phyloP scores from a whole-genome alignment of 2,329 filamentous ascomycete species.

The Thielaviopsis musarum region DNA sequence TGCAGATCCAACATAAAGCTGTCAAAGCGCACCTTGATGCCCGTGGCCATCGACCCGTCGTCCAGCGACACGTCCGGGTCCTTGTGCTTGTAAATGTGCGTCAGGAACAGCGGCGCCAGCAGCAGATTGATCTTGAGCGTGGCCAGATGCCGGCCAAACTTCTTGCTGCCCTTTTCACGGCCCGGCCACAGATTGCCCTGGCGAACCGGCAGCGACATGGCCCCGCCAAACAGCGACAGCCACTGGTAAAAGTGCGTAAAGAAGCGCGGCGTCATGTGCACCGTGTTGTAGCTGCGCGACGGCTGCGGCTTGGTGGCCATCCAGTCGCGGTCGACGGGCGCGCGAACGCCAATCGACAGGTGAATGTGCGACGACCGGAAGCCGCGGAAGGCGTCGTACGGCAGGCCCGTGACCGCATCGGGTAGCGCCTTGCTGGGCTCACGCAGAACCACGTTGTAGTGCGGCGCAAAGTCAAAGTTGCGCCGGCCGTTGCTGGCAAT shows the following conservation, averaged over 20 bases:
- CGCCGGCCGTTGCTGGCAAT: constrained; percentile 51
- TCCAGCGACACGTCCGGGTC: constrained; percentile 75
- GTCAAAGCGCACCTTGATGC: constrained; percentile 88
- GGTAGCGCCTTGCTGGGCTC: constrained; percentile 57
- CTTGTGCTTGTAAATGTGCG: constrained; percentile 97
- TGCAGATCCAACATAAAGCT: constrained; percentile 96
- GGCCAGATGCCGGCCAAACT: constrained; percentile 91
- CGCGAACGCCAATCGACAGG: constrained; percentile 78
- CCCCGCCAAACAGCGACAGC: constrained; percentile 93
- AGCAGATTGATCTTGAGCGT: constrained; percentile 96
- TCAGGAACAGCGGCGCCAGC: constrained; percentile 81
- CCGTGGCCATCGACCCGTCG: constrained; percentile 68
- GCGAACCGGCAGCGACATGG: constrained; percentile 84
- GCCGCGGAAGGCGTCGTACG: constrained; percentile 88
- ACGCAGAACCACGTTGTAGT: constrained; percentile 80
- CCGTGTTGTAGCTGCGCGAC: constrained; percentile 86
- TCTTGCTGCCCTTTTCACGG: constrained; percentile 92
- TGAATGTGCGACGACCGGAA: constrained; percentile 96
- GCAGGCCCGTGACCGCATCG: constrained; percentile 27
- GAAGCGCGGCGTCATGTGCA: constrained; percentile 86
- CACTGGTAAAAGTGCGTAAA: constrained; percentile 97
- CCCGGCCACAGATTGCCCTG: constrained; percentile 86
- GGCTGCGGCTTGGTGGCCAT: constrained; percentile 54
- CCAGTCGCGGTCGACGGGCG: constrained; percentile 80
- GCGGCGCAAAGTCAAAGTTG: constrained; percentile 77